These are phyloP conservation scores for Conringia planisiliqua DNA, from an alignment of 345 rosid genomes.

Conservation along the genomic window DNA sequence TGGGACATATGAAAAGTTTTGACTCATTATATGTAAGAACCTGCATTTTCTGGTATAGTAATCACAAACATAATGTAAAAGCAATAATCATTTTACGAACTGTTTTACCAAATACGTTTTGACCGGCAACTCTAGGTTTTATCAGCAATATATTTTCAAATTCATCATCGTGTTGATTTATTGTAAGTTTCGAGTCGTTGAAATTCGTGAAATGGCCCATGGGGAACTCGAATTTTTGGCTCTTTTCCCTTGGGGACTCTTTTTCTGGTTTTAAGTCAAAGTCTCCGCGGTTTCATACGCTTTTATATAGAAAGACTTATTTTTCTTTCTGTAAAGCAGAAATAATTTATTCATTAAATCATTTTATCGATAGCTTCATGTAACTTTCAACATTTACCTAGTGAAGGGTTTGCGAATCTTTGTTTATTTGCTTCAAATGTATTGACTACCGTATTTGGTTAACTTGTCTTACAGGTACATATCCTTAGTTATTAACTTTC, in stretches of 20 bases:
- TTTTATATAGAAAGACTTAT: background rate
- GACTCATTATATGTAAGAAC: background rate
- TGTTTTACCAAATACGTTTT: background rate
- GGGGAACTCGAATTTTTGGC: background rate
- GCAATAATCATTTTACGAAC: background rate
- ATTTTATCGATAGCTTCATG: background rate
- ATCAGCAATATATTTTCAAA: background rate
- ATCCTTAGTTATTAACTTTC: background rate
- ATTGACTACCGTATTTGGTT: background rate
- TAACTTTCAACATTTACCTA: background rate
- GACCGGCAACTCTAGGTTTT: background rate
- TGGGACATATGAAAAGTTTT: background rate
- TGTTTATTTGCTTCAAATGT: background rate
- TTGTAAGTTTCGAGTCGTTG: background rate
- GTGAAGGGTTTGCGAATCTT: background rate
- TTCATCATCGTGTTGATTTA: background rate
- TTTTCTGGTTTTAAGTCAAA: slow-evolving; percentile 20
- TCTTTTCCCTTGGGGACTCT: background rate
- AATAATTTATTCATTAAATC: background rate
- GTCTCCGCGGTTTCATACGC: slow-evolving; percentile 9
- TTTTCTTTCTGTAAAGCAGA: background rate
- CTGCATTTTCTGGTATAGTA: background rate
- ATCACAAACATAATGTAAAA: background rate
- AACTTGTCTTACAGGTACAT: background rate
- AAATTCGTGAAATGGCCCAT: slow-evolving; percentile 12